These are phyloP conservation scores for Hypericum perforatum DNA, from an alignment of 345 rosid genomes.

Conservation along the genomic window DNA sequence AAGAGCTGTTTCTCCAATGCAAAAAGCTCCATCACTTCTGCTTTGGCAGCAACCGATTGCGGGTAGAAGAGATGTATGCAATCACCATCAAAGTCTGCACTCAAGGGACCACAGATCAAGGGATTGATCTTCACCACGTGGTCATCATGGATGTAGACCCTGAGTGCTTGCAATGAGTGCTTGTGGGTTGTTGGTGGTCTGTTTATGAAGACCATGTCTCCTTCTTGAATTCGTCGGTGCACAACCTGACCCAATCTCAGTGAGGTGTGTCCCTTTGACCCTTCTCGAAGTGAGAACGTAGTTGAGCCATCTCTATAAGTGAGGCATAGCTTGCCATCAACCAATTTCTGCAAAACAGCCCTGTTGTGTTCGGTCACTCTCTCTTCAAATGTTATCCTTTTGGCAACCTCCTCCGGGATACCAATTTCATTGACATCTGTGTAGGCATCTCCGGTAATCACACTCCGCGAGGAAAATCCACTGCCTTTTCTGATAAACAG, in stretches of 20 bases:
- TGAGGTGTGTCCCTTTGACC: constrained; percentile 79
- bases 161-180: constrained; percentile 86
- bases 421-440: constrained; percentile 75
- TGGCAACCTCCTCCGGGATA: constrained; percentile 75
- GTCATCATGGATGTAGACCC: constrained; percentile 84
- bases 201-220: constrained; percentile 82
- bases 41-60: constrained; percentile 81
- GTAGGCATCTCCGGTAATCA: constrained; percentile 88
- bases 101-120: constrained; percentile 75
- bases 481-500: constrained; percentile 86
- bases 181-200: constrained; percentile 97
- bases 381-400: constrained; percentile 83
- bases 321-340: constrained; percentile 63
- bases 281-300: constrained; percentile 72
- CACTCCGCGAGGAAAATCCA: constrained; percentile 94
- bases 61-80: constrained; percentile 92
- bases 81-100: constrained; percentile 99
- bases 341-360: constrained; percentile 51
- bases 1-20: constrained; percentile 85
- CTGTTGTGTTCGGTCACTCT: constrained; percentile 61
- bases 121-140: constrained; percentile 94
- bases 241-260: constrained; percentile 78
- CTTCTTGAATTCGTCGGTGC: constrained; percentile 83
- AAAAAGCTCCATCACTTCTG: constrained; percentile 87
- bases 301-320: constrained; percentile 69